These are phyloP conservation scores for Blastomyces emzantsi DNA, from an alignment of 2,329 filamentous ascomycete genomes.

Conservation along the genomic window DNA sequence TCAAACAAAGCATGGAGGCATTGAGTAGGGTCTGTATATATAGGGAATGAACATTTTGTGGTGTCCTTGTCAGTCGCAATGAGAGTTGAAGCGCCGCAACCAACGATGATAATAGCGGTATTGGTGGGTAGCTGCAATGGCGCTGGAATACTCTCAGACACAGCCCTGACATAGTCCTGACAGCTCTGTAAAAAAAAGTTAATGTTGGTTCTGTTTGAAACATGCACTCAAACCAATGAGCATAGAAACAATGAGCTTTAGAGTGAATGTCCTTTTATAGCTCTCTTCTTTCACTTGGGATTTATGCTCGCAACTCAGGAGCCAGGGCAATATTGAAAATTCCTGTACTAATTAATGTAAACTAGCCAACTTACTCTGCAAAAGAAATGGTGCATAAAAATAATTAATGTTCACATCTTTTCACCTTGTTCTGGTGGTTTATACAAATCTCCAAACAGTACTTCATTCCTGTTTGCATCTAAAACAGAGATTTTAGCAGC, in stretches of 20 bases:
- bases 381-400: conserved; percentile 74
- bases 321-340: background rate
- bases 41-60: conserved; percentile 59
- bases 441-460: conserved; percentile 56
- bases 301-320: background rate
- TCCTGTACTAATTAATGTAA: background rate
- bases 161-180: conserved; percentile 60
- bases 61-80: conserved; percentile 57
- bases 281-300: background rate
- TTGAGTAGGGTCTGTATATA: conserved; percentile 65
- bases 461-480: conserved; percentile 51
- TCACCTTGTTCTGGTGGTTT: conserved; percentile 12
- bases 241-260: background rate
- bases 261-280: background rate
- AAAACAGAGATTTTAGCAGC: conserved; percentile 36
- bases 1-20: conserved; percentile 58
- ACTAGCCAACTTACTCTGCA: conserved; percentile 55
- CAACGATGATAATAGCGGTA: conserved; percentile 60
- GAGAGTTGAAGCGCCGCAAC: conserved; percentile 60
- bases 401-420: conserved; percentile 53
- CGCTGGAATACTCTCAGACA: conserved; percentile 50
- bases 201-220: conserved; percentile 5
- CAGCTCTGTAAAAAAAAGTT: conserved; percentile 46
- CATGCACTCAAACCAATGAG: background rate
- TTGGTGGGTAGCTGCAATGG: conserved; percentile 40